Percentiles rank a stretch among this genome's conserved stretches.
Evolutionary conservation across 352 stramenopile genomes (phyloP).

Genomic region (Phytophthora hibernalis): DNA sequence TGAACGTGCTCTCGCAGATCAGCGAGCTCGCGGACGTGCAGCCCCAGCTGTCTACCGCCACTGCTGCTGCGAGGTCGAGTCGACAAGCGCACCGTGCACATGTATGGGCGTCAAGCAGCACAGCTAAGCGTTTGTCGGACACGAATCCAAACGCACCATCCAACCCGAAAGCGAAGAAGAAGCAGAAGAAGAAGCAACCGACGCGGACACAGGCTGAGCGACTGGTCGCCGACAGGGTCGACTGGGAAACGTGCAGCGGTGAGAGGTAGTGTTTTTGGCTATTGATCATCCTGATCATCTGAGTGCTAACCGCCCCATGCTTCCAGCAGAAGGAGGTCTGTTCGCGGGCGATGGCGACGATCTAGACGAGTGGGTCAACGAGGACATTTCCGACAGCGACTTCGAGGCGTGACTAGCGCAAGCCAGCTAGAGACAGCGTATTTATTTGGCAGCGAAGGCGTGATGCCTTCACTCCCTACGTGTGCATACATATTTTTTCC

Average conservation of each 20-base stretch:
- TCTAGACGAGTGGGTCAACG: conserved; percentile 54
- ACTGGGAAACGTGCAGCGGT: conserved; percentile 80
- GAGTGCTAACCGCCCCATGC: not conserved
- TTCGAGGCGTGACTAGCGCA: conserved; percentile 44
- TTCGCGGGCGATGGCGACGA: conserved; percentile 29
- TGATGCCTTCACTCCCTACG: not conserved
- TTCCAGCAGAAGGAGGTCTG: conserved; percentile 37
- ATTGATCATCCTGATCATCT: not conserved
- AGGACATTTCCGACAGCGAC: conserved; percentile 74
- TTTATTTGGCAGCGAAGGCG: not conserved
- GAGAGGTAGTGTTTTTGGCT: not conserved
- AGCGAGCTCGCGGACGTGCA: conserved; percentile 66
- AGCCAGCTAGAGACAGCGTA: not conserved
- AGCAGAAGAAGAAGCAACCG: conserved; percentile 21
- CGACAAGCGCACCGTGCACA: conserved; percentile 22
- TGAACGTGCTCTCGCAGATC: conserved; percentile 81
- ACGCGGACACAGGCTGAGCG: conserved; percentile 25
- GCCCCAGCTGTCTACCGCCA: conserved; percentile 6
- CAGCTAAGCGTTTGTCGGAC: conserved; percentile 7
- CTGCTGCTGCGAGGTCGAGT: not conserved
- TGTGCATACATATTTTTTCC: too few species aligned
- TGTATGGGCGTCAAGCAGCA: conserved; percentile 31
- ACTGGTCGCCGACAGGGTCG: conserved; percentile 56
- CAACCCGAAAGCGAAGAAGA: conserved; percentile 30
- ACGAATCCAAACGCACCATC: not conserved